These are phyloP conservation scores for Nicotiana attenuata DNA, from an alignment of 257 asterid genomes.

Conservation along the genomic window DNA sequence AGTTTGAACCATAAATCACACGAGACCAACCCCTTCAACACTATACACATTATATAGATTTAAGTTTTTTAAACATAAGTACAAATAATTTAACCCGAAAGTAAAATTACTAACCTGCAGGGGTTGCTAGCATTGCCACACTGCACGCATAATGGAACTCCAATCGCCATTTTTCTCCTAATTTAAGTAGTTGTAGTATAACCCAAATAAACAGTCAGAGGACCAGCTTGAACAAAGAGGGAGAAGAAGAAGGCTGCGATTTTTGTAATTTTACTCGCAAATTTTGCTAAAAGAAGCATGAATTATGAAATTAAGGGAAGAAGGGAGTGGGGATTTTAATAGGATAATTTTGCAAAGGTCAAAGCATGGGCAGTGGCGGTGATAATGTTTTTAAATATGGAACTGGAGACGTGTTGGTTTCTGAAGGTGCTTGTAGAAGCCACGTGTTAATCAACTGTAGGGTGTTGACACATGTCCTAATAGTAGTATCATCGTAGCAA, in stretches of 20 bases:
- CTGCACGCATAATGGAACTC: conserved; percentile 44
- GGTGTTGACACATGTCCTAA: background rate
- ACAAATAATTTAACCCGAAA: background rate
- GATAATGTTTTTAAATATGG: background rate
- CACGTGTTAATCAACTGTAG: background rate
- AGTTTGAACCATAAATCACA: too few species aligned
- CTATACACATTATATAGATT: too few species aligned
- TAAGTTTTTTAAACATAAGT: background rate
- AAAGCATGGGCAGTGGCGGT: background rate
- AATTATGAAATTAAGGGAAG: background rate
- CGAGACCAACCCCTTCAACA: too few species aligned
- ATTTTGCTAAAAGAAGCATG: background rate
- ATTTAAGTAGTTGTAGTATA: background rate
- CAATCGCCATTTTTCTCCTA: background rate
- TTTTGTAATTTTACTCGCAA: background rate
- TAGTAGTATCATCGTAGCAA: background rate
- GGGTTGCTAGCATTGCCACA: conserved; percentile 71
- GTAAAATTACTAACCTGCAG: conserved; percentile 29
- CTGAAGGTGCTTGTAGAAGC: background rate
- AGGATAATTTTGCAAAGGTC: background rate
- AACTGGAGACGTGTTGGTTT: background rate
- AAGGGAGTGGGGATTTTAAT: background rate
- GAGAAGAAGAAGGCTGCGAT: background rate
- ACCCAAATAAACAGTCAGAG: background rate
- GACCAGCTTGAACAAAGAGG: background rate